These are phyloP conservation scores for Alternaria gaisen DNA, from an alignment of 2,329 filamentous ascomycete species.

Conservation along the genomic window DNA sequence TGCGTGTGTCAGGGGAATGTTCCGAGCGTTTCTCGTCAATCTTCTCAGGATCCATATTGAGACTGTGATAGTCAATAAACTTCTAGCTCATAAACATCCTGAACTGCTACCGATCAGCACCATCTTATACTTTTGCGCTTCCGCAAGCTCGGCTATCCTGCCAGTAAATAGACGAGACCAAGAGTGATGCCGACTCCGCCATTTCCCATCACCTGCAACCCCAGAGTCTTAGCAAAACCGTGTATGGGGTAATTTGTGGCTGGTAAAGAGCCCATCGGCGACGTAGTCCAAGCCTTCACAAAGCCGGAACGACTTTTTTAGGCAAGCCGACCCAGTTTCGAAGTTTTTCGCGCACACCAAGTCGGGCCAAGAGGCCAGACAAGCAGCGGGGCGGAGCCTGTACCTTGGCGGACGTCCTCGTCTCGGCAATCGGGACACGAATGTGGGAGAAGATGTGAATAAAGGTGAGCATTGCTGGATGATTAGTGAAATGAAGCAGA, in stretches of 20 bases:
- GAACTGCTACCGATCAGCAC: neutral
- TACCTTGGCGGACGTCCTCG: conserved; percentile 10
- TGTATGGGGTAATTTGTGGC: conserved; percentile 6
- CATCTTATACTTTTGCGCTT: conserved; percentile 3
- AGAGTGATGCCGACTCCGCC: conserved; percentile 1
- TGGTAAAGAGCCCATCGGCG: neutral
- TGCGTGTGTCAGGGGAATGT: conserved; percentile 11
- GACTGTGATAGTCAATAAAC: neutral
- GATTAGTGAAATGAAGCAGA: neutral
- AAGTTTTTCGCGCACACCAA: conserved; percentile 4
- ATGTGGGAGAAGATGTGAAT: neutral
- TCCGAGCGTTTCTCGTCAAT: conserved; percentile 12
- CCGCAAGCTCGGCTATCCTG: neutral
- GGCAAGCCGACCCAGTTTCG: conserved; percentile 5
- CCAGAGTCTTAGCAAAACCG: conserved; percentile 8
- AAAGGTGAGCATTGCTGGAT: neutral
- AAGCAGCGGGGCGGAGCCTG: conserved; percentile 12
- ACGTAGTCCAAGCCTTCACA: conserved; percentile 7
- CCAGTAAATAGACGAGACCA: neutral
- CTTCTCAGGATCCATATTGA: conserved; percentile 16
- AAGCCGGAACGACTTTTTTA: conserved; percentile 1
- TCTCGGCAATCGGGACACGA: conserved; percentile 4
- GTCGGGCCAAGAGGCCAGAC: conserved; percentile 12
- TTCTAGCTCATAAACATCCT: neutral
- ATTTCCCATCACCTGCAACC: neutral